Base-by-base conservation (phyloP, 257 asterid species). In the Anisodus tanguticus region DNA sequence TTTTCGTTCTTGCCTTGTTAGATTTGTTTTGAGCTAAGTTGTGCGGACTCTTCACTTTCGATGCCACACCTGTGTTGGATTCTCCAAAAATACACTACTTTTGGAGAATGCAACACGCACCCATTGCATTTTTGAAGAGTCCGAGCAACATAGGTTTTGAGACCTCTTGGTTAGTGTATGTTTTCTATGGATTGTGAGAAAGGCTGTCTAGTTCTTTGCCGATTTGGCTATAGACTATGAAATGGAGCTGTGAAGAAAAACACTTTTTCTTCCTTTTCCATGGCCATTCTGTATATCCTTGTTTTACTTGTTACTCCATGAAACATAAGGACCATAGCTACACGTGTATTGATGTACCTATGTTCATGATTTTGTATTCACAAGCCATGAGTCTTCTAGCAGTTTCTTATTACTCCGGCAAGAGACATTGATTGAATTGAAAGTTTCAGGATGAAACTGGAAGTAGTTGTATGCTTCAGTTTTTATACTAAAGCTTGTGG, bases 401-500 rank as follows among this genome's bases (percentile, higher is more conserved):
- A 58, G 63, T 58, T 58, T 58, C 63, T 58, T 58, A 4, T 41
- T 69, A 39, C 54, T 69, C 3, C 7, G 7, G 13, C 26, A 41
- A 69, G 78, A 3, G 31, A 41, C 78, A 69, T 69, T 16, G 13
- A 69, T 69, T 69, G 31, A 16, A 41, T 67, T 15, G 8, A 39
- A 11, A 69, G 39, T 69, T 69, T 69, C 78, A 39, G 78, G 78
- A 69, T 39, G 53, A 69, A 69, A 16, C 15, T 15, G 54, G 78
- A 69, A 3, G 31, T 15, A 3, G 54, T 69, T 69, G 53, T 39
- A 39, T 69, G 78, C 13, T 37, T 69, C 54, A 15, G 54, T 69
- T 69, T 69, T 39, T 12, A 39, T 69, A 41, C 26, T 15, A 69
- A 39, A 69, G 54, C 15, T 69, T 69, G 12, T 69, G 78, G 53